phyloP scores from a whole-genome alignment of 2,329 filamentous ascomycete genomes.

The Saccharata proteae region DNA sequence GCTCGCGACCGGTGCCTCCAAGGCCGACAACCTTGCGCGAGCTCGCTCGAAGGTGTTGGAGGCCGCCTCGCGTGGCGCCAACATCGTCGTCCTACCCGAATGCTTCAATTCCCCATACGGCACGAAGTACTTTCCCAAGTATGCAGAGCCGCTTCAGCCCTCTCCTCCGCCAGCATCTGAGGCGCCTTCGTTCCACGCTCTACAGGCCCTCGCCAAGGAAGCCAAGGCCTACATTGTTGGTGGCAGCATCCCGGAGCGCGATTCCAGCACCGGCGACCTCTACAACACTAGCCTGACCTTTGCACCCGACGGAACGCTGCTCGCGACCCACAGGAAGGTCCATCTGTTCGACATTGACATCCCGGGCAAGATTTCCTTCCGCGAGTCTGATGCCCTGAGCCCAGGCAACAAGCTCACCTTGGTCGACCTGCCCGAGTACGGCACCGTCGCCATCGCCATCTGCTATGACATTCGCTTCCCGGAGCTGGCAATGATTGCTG shows the following conservation, averaged over 20 bases:
- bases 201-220: conserved; percentile 68
- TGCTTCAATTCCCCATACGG: conserved; percentile 99
- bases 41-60: conserved; percentile 74
- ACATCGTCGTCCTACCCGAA: conserved; percentile 85
- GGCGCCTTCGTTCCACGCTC: conserved; percentile 42
- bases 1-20: conserved; percentile 52
- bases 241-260: conserved; percentile 82
- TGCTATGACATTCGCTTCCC: conserved; percentile 98
- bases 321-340: conserved; percentile 85
- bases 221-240: conserved; percentile 73
- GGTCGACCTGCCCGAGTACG: conserved; percentile 78
- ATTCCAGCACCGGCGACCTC: conserved; percentile 36
- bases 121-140: conserved; percentile 77
- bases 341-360: conserved; percentile 98
- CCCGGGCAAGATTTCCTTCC: conserved; percentile 84
- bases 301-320: conserved; percentile 59
- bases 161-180: conserved; percentile 45
- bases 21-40: conserved; percentile 68
- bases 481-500: conserved; percentile 80
- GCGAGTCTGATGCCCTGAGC: conserved; percentile 77
- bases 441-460: conserved; percentile 76
- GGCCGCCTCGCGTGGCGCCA: conserved; percentile 61
- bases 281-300: conserved; percentile 91
- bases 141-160: conserved; percentile 74
- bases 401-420: conserved; percentile 78